phyloP scores from a whole-genome alignment of 2,329 filamentous ascomycete species.

The Xylaria sp. region DNA sequence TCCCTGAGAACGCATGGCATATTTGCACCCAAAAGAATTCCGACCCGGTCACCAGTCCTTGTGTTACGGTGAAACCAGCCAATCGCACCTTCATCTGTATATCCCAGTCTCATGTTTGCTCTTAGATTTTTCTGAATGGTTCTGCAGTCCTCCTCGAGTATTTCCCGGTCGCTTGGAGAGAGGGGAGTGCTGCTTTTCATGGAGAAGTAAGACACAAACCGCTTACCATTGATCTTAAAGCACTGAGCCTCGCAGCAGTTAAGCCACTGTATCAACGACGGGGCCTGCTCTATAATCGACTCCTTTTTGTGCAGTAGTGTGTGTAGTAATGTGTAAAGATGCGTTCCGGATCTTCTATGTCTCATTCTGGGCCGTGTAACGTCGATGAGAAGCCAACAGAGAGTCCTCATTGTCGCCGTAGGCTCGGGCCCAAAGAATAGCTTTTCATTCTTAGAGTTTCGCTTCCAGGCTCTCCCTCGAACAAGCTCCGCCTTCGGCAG shows the following conservation, averaged over 20 bases:
- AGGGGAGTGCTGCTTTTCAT: slow-evolving; percentile 26
- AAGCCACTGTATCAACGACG: slow-evolving; percentile 30
- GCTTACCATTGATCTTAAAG: slow-evolving; percentile 28
- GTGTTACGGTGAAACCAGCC: slow-evolving; percentile 34
- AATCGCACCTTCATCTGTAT: slow-evolving; percentile 27
- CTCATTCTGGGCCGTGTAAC: slow-evolving; percentile 27
- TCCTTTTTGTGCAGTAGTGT: slow-evolving; percentile 23
- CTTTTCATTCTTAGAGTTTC: slow-evolving; percentile 25
- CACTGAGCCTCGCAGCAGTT: slow-evolving; percentile 34
- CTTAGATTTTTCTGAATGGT: slow-evolving; percentile 27
- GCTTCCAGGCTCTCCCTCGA: slow-evolving; percentile 30
- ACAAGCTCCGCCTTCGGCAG: slow-evolving; percentile 18
- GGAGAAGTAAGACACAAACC: slow-evolving; percentile 26
- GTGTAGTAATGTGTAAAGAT: slow-evolving; percentile 27
- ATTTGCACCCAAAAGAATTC: slow-evolving; percentile 29
- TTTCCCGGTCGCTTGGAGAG: slow-evolving; percentile 13
- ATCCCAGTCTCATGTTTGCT: slow-evolving; percentile 36
- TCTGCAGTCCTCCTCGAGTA: slow-evolving; percentile 23
- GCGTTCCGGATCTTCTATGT: slow-evolving; percentile 17
- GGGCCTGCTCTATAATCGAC: slow-evolving; percentile 24
- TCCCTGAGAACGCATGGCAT: slow-evolving; percentile 37
- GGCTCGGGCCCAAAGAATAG: slow-evolving; percentile 24
- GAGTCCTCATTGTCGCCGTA: slow-evolving; percentile 13
- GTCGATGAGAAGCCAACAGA: slow-evolving; percentile 35
- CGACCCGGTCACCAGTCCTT: slow-evolving; percentile 29